Evolutionary conservation across 2,329 filamentous ascomycete genomes (phyloP).

Genomic region (Talaromyces sp.): DNA sequence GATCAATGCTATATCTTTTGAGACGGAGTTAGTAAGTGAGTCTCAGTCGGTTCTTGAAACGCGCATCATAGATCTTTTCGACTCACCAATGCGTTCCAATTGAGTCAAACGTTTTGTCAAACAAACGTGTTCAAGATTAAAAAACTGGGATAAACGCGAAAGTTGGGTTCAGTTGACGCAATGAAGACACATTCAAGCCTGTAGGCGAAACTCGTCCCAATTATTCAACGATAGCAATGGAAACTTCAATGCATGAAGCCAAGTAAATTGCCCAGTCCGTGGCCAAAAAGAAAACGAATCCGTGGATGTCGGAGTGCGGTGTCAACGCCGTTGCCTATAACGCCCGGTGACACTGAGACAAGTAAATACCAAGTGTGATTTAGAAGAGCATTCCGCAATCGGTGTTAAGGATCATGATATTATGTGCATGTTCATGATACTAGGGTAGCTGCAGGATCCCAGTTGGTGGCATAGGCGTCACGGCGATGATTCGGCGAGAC

Average conservation of each 20-base stretch:
- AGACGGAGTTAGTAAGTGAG: too few species aligned
- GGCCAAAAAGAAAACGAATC: slow-evolving; percentile 2
- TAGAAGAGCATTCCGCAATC: slow-evolving; percentile 35
- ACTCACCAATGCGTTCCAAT: too few species aligned
- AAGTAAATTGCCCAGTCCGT: slow-evolving; percentile 3
- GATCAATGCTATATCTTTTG: too few species aligned
- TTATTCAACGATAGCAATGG: neutral
- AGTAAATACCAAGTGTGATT: slow-evolving; percentile 6
- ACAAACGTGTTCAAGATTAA: too few species aligned
- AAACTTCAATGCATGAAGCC: neutral
- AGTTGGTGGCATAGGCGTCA: slow-evolving; percentile 26
- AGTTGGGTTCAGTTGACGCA: neutral
- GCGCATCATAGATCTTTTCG: too few species aligned
- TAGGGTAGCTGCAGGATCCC: slow-evolving; percentile 32
- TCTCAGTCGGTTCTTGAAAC: too few species aligned
- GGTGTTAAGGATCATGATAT: slow-evolving; percentile 24
- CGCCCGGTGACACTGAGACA: slow-evolving; percentile 6
- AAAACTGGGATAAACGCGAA: too few species aligned
- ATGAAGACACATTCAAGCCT: neutral
- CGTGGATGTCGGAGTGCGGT: slow-evolving; percentile 20
- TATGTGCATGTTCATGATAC: slow-evolving; percentile 31
- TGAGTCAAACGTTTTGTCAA: too few species aligned
- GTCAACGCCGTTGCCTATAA: slow-evolving; percentile 18
- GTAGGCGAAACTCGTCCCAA: neutral
- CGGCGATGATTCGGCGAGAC: slow-evolving; percentile 6